Evolutionary conservation across 805 yeast species (phyloP).

Genomic region (Nakazawaea ernobii): DNA sequence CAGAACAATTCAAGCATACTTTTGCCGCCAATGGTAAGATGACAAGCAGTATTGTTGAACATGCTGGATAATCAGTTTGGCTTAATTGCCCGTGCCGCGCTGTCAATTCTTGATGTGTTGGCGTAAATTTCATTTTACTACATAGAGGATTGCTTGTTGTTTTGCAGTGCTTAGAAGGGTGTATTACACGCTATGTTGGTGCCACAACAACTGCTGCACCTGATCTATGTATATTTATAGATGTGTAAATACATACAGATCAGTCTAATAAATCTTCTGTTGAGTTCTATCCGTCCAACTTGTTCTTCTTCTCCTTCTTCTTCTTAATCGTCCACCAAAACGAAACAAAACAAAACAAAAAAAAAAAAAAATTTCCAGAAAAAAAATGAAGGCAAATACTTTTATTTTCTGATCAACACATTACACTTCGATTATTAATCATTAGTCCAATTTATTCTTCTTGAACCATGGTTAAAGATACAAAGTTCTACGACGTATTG

Average conservation of each 20-base stretch:
- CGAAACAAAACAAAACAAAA: too few relatives aligned
- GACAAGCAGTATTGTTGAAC: conserved; percentile 71
- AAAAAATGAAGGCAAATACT: too few relatives aligned
- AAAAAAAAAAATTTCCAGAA: too few relatives aligned
- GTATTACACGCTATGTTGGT: too few relatives aligned
- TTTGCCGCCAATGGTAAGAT: conserved; percentile 54
- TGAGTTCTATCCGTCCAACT: too few relatives aligned
- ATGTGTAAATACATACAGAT: background rate
- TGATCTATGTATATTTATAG: background rate
- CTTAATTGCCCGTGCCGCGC: background rate
- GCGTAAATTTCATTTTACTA: background rate
- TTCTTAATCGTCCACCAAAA: too few relatives aligned
- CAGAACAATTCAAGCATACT: conserved; percentile 86
- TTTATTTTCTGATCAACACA: too few relatives aligned
- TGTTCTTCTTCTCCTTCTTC: too few relatives aligned
- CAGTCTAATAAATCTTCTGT: background rate
- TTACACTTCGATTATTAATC: too few relatives aligned
- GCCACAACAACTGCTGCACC: too few relatives aligned
- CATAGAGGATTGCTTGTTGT: background rate
- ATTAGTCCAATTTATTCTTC: background rate
- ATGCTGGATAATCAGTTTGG: conserved; percentile 65
- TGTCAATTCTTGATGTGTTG: background rate
- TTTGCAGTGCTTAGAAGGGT: too few relatives aligned
- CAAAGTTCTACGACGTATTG: conserved; percentile 67
- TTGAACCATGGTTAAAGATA: conserved; percentile 64